Conservation (phyloP, 139 green algal genomes). For the Pseudopediastrum boryanum region DNA sequence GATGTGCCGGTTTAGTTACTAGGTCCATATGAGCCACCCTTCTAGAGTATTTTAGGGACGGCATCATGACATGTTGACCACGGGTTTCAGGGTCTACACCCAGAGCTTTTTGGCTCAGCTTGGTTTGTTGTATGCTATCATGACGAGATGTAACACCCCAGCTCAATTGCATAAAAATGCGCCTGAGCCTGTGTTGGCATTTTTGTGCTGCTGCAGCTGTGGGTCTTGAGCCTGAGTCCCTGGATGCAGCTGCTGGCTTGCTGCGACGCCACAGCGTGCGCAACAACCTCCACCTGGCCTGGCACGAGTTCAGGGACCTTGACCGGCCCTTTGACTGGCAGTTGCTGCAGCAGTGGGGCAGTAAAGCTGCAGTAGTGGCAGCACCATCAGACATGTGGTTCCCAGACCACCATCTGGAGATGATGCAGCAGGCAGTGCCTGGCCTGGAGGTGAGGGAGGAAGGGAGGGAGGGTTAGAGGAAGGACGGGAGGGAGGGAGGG, state of each 20-base stretch:
- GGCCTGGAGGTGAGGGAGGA: conserved; percentile 11
- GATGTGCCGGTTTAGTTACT: too few relatives aligned
- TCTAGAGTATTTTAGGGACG: too few relatives aligned
- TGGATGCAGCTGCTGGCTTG: neutral
- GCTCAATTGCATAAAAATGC: too few relatives aligned
- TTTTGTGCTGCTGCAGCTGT: neutral
- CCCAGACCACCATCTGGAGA: conserved; percentile 5
- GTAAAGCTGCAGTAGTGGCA: conserved; percentile 6
- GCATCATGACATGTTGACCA: too few relatives aligned
- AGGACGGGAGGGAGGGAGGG: too few relatives aligned
- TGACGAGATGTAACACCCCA: too few relatives aligned
- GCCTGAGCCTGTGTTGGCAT: too few relatives aligned
- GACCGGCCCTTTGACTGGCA: conserved; percentile 19
- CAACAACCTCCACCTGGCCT: conserved; percentile 25
- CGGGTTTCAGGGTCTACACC: too few relatives aligned
- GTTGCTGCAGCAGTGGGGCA: conserved; percentile 5
- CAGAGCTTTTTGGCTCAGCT: too few relatives aligned
- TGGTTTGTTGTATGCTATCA: too few relatives aligned
- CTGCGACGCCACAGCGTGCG: neutral
- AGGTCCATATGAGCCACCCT: too few relatives aligned
- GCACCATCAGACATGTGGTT: conserved; percentile 27
- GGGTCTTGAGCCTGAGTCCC: neutral
- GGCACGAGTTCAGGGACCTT: conserved; percentile 32
- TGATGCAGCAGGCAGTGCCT: conserved; percentile 18
- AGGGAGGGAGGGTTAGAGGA: too few relatives aligned